phyloP scores from a whole-genome alignment of 352 stramenopile genomes.

The Globisporangium abappressorium region DNA sequence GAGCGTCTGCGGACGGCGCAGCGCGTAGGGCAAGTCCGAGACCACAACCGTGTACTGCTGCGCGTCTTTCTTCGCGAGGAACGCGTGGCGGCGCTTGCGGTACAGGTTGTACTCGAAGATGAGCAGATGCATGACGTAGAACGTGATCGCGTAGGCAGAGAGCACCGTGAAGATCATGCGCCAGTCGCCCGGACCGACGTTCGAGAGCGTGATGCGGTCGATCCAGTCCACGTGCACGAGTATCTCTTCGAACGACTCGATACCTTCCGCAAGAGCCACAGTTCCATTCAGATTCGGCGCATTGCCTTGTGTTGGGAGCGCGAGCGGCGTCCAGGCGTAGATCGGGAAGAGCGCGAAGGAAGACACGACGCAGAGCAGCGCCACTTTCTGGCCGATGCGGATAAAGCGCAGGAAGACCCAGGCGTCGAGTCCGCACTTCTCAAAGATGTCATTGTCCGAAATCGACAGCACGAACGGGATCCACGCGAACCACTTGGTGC shows the following conservation, averaged over 20 bases:
- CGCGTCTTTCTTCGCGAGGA: slow-evolving; percentile 40
- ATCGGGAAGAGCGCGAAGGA: slow-evolving; percentile 72
- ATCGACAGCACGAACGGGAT: slow-evolving; percentile 61
- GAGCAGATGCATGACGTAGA: slow-evolving; percentile 59
- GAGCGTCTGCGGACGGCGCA: slow-evolving; percentile 56
- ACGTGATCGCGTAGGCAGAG: slow-evolving; percentile 43
- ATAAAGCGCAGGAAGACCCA: slow-evolving; percentile 79
- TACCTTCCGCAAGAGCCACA: slow-evolving; percentile 21
- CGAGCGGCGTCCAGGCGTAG: slow-evolving; percentile 49
- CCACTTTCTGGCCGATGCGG: slow-evolving; percentile 64
- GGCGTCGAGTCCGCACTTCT: slow-evolving; percentile 63
- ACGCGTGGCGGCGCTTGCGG: slow-evolving; percentile 15
- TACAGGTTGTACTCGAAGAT: slow-evolving; percentile 45
- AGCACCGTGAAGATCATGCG: slow-evolving; percentile 61
- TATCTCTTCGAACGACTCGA: slow-evolving; percentile 24
- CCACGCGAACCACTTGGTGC: slow-evolving; percentile 44
- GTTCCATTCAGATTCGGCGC: slow-evolving; percentile 19
- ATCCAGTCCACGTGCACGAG: slow-evolving; percentile 51
- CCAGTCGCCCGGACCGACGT: slow-evolving; percentile 59
- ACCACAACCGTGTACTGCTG: slow-evolving; percentile 79
- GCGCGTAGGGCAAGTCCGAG: slow-evolving; percentile 50
- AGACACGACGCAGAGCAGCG: slow-evolving; percentile 43
- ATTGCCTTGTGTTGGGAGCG: slow-evolving; percentile 27
- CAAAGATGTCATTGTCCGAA: slow-evolving; percentile 51
- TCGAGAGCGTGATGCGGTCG: slow-evolving; percentile 67